These are phyloP conservation scores for Letharia columbiana DNA, from an alignment of 495 filamentous ascomycete species.

Conservation along the genomic window DNA sequence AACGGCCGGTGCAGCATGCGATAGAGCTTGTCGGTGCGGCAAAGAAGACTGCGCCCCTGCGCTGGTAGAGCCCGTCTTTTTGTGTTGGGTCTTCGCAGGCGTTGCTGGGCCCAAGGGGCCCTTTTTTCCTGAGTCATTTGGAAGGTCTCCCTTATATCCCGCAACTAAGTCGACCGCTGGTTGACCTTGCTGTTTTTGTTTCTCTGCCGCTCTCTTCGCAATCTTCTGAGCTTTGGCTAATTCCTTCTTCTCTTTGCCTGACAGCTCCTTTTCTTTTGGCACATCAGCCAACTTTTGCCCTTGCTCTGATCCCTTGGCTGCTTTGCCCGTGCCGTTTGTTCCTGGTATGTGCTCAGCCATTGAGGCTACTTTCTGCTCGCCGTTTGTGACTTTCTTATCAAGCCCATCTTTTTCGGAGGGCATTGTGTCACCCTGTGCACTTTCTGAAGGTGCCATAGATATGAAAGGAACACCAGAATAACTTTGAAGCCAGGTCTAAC, in stretches of 20 bases:
- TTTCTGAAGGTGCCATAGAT: conserved; percentile 6
- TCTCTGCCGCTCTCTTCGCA: conserved; percentile 59
- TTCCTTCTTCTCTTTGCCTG: conserved; percentile 64
- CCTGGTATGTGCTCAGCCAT: neutral
- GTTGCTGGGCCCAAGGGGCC: conserved; percentile 22
- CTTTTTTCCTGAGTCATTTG: conserved; percentile 36
- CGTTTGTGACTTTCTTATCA: conserved; percentile 8
- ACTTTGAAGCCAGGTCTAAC: neutral
- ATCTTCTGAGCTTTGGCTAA: conserved; percentile 71
- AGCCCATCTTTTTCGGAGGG: neutral
- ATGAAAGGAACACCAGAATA: neutral
- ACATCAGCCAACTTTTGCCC: conserved; percentile 22
- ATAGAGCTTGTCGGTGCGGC: conserved; percentile 16
- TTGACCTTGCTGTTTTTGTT: conserved; percentile 34
- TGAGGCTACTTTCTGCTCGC: neutral
- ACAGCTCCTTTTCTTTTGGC: conserved; percentile 42
- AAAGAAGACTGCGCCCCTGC: conserved; percentile 19
- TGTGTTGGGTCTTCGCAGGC: conserved; percentile 24
- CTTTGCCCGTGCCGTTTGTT: conserved; percentile 20
- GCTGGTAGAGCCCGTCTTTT: conserved; percentile 20
- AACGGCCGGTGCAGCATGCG: conserved; percentile 35
- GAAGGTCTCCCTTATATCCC: conserved; percentile 21
- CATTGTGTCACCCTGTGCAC: neutral
- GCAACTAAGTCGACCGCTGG: conserved; percentile 29
- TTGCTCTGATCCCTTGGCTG: conserved; percentile 31